phyloP scores from a whole-genome alignment of 2,329 filamentous ascomycete species.

The Arthrobotrys megalospora region DNA sequence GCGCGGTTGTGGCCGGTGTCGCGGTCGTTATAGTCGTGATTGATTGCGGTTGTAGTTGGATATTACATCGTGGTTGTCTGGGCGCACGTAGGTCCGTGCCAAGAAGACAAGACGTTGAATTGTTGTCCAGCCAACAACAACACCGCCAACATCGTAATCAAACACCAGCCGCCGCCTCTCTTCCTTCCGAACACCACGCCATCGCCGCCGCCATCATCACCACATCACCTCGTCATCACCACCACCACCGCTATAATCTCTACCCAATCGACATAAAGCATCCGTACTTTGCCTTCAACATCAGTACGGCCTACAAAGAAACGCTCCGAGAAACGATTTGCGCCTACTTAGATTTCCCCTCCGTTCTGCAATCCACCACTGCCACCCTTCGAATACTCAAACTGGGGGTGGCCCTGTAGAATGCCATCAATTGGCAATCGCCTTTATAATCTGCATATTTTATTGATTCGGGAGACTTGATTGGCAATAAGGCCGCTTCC shows the following conservation, averaged over 20 bases:
- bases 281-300: neutral
- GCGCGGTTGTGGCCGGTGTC: neutral
- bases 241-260: neutral
- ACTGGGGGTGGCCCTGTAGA: constrained; percentile 34
- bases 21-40: neutral
- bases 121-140: constrained; percentile 47
- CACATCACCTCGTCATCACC: neutral
- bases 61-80: too few species aligned
- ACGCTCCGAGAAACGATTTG: neutral
- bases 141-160: constrained; percentile 13
- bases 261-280: neutral
- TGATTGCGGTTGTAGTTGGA: too few species aligned
- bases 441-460: constrained; percentile 1
- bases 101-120: neutral
- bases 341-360: neutral
- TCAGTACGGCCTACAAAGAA: neutral
- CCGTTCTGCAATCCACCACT: neutral
- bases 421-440: constrained; percentile 46
- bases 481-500: neutral
- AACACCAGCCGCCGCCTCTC: constrained; percentile 10
- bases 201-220: neutral
- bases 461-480: constrained; percentile 17
- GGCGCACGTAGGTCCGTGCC: neutral
- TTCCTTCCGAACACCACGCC: neutral
- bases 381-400: neutral